These are phyloP conservation scores for Colletotrichum tabaci DNA, from an alignment of 2,329 filamentous ascomycete species.

Conservation along the genomic window DNA sequence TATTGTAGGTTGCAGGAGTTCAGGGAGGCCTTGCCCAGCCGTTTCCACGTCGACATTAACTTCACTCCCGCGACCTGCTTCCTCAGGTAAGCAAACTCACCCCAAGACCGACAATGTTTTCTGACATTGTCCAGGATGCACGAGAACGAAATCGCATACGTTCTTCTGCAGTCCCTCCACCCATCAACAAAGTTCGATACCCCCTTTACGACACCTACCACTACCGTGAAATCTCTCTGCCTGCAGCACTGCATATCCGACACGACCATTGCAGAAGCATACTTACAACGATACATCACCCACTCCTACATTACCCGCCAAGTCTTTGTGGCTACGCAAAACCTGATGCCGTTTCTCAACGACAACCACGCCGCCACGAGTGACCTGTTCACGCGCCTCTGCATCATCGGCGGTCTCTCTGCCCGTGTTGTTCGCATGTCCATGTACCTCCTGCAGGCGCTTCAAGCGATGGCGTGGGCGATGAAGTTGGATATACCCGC, in stretches of 20 bases:
- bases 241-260: constrained; percentile 38
- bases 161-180: constrained; percentile 23
- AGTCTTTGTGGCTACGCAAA: constrained; percentile 34
- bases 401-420: constrained; percentile 37
- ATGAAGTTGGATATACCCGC: constrained; percentile 35
- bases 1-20: constrained; percentile 28
- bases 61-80: constrained; percentile 31
- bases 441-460: constrained; percentile 35
- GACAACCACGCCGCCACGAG: constrained; percentile 27
- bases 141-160: constrained; percentile 37
- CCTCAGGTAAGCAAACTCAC: constrained; percentile 5
- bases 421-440: constrained; percentile 39
- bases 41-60: constrained; percentile 29
- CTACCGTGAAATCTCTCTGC: constrained; percentile 30
- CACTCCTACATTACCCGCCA: constrained; percentile 35
- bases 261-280: constrained; percentile 32
- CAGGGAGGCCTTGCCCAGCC: constrained; percentile 13
- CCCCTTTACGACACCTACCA: constrained; percentile 21
- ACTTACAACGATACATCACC: constrained; percentile 18
- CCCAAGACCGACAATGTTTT: not conserved
- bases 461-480: constrained; percentile 39
- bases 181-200: constrained; percentile 29
- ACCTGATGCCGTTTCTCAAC: constrained; percentile 37
- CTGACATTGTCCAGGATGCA: constrained; percentile 27
- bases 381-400: constrained; percentile 34